phyloP scores from a whole-genome alignment of 768 basidiomycete genomes.

The Chalciporus chontae region DNA sequence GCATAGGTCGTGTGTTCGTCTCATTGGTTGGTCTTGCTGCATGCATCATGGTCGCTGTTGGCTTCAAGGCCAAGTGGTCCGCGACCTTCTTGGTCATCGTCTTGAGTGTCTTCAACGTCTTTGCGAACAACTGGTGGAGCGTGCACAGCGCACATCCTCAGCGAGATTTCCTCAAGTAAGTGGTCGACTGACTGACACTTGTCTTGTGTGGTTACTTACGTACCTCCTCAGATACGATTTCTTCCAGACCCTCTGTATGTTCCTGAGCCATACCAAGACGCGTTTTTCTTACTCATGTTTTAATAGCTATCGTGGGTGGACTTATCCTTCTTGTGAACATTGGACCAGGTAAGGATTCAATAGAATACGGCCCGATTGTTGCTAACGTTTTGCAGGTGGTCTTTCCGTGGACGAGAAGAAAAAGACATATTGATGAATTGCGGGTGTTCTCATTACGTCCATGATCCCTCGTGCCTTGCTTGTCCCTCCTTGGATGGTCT shows the following conservation, averaged over 20 bases:
- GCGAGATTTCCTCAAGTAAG: conserved; percentile 95
- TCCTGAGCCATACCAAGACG: not conserved
- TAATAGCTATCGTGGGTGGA: conserved; percentile 87
- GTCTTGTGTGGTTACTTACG: conserved; percentile 20
- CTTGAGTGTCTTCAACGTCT: conserved; percentile 92
- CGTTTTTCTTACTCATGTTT: conserved; percentile 9
- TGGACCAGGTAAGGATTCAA: conserved; percentile 69
- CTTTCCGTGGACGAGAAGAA: conserved; percentile 99
- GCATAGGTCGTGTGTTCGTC: conserved; percentile 78
- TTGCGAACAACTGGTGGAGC: conserved; percentile 99
- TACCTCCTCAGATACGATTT: conserved; percentile 79
- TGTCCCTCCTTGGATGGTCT: not conserved
- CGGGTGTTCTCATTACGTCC: not conserved
- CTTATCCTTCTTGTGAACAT: conserved; percentile 97
- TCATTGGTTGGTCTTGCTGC: conserved; percentile 88
- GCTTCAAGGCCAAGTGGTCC: conserved; percentile 99
- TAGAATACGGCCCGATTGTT: not conserved
- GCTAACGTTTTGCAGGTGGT: conserved; percentile 54
- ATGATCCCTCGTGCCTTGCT: not conserved
- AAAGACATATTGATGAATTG: conserved; percentile 67
- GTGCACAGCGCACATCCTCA: conserved; percentile 91
- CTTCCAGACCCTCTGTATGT: conserved; percentile 87
- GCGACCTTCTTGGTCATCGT: conserved; percentile 92
- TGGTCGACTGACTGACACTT: conserved; percentile 5
- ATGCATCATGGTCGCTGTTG: conserved; percentile 94